Base-by-base conservation (phyloP, 352 stramenopile genomes). In the Pythium aristosporum region DNA sequence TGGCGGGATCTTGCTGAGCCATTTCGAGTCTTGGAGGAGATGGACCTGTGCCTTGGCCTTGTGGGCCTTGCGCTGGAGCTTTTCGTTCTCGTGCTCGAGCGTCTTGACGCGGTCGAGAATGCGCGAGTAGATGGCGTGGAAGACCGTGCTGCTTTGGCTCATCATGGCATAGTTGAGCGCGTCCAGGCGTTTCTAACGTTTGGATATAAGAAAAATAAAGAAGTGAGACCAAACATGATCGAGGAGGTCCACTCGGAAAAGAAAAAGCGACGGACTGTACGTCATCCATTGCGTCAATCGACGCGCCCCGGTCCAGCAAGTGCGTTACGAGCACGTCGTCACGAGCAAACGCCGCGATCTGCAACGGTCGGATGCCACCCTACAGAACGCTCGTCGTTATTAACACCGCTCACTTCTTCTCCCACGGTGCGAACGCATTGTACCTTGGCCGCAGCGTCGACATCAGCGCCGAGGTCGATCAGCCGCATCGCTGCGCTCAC, bases 1-100 rank as follows among this genome's bases (percentile, higher is more conserved):
- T 15, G 60, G 60, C 12, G 60, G 60, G 42, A 66, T 66, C 60
- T 66, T 66, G 60, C 60, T 66, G 60, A 66, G 60, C 60, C 60
- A 66, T 43, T 66, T 66, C 39, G 60, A 61, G 42, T 66, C 60
- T 51, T 66, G 60, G 32, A 66, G 59, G 8, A 66, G 16, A n/a
- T 66, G 60, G 15, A 66, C 60, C 50, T 66, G 60, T 11, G 60
- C 60, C 42, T 66, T 66, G 49, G 60, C 60, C 37, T 60, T 50
- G 30, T 66, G 50, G 30, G 60, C 60, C 20, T 66, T 66, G 39
- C 60, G 60, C 30, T 66, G 60, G 28, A 66, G 60, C 60, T 66
- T 66, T 36, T 66, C 50, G 60, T 66, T 66, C 15, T 66, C 60
- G 49, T 66, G 60, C 60, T 66, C 49, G 2, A 66, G 50, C n/a